Evolutionary conservation across 306 rosid genomes (phyloP), one percentile per base, ranked within the genome.

Genomic region (Nissolia schottii): DNA sequence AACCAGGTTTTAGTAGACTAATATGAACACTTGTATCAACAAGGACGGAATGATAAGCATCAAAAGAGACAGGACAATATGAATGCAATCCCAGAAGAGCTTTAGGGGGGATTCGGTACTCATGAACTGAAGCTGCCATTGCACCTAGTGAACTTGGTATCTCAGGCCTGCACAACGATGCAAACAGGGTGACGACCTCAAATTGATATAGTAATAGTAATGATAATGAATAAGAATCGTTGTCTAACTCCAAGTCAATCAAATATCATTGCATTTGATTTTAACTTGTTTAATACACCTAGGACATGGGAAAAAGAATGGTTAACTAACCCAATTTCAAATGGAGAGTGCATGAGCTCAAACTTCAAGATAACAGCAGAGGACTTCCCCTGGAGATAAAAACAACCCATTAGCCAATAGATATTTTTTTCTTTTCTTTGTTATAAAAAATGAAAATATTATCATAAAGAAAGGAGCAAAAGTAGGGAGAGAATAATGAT

Each of bases 71-170:
- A 55, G 97, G 97, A 71, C 89, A 89, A 68, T 92, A 92, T 23
- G 96, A 85, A 89, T 92, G 97, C 73, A 89, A 73, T 74, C 97
- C 97, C 70, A 81, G 55, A 70, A 92, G 93, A 79, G 93, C 91
- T 84, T 92, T 92, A 31, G 97, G 87, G 48, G 91, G 97, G 68
- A 92, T 89, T 34, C 93, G 80, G 49, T 89, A 92, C 81, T 89
- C 97, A 81, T 92, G 97, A 70, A 87, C 87, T 55, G 97, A 85
- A 46, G 81, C 90, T 68, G 93, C 70, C 76, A 55, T 80, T 45
- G 78, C 76, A 84, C 79, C 83, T 61, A 89, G 62, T 12, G 87
- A 86, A 20, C 71, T 83, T 78, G 77, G 86, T 65, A 86, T 71
- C 76, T 85, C 88, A 25, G 85, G 40, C 83, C 97, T 91, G 82